A percentile compares a stretch with the other conserved stretches of the same genome.
Evolutionary conservation across 2,329 filamentous ascomycete genomes (phyloP).

Genomic region (Berkeleyomyces basicola): DNA sequence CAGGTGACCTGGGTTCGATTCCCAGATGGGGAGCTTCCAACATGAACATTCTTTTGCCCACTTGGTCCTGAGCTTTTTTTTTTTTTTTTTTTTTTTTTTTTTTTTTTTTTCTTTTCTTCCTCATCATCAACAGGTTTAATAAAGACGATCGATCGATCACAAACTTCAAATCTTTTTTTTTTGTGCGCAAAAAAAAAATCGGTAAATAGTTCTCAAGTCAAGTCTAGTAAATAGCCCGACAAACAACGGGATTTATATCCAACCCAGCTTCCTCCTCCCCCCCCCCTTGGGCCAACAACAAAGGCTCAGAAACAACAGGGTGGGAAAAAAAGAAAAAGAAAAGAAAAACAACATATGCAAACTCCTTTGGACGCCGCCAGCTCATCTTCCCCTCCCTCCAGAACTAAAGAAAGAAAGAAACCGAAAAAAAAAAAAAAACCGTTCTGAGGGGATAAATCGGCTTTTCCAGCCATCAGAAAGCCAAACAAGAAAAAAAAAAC

Average conservation of each 20-base stretch:
- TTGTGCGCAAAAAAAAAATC: no score
- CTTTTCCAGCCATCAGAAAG: slow-evolving; percentile 1
- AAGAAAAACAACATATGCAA: not conserved
- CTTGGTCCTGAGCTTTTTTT: not conserved
- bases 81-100: not conserved
- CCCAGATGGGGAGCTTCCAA: slow-evolving; percentile 8
- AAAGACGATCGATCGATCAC: no score
- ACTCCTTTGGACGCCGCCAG: not conserved
- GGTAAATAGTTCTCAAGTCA: no score
- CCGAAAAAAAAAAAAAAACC: not conserved
- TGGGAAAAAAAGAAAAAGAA: not conserved
- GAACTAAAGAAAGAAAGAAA: not conserved
- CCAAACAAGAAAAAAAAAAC: not conserved
- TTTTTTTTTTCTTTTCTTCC: not conserved
- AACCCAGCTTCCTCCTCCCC: no score
- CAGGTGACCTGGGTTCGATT: slow-evolving; percentile 11
- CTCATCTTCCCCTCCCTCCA: not conserved
- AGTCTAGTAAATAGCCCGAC: no score
- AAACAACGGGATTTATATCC: no score
- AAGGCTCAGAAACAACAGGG: no score
- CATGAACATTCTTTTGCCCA: not conserved
- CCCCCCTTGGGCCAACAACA: no score
- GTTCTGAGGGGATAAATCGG: not conserved
- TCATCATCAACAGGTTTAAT: not conserved
- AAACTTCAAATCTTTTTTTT: no score